Conservation (phyloP, 495 filamentous ascomycete species). For the Podospora appendiculata region DNA sequence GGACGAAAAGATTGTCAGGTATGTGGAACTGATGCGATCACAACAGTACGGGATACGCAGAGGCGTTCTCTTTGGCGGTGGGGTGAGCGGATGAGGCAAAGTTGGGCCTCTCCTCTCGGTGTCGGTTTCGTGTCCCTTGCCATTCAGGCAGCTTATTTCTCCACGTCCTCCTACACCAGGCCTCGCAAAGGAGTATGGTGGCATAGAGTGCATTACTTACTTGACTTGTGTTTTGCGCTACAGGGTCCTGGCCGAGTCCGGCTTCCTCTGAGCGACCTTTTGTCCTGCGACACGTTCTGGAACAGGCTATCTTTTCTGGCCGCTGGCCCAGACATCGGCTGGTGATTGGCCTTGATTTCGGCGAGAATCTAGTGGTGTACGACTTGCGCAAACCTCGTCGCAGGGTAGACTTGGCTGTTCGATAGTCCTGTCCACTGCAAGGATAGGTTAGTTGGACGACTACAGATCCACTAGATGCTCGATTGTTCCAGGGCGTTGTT, state of each 20-base stretch:
- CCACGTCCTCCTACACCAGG: neutral
- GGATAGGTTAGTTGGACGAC: too few species aligned
- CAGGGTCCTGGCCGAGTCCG: conserved; percentile 41
- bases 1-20: conserved; percentile 71
- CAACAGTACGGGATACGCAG: neutral
- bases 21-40: conserved; percentile 15
- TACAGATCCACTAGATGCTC: too few species aligned
- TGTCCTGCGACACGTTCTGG: too few species aligned
- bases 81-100: neutral
- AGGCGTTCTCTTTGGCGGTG: neutral
- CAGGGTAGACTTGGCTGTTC: too few species aligned
- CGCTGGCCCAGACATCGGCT: neutral
- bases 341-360: neutral
- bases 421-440: too few species aligned
- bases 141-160: neutral
- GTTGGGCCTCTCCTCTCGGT: neutral
- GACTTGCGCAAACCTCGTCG: too few species aligned
- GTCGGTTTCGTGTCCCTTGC: neutral
- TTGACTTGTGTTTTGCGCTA: neutral
- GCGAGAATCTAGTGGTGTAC: too few species aligned
- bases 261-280: conserved; percentile 30
- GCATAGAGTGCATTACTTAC: neutral
- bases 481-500: too few species aligned
- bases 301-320: neutral
- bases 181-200: neutral